These are phyloP conservation scores for Mycoemilia scoparia DNA, from an alignment of 192 early-diverging fungal genomes.

Conservation along the genomic window DNA sequence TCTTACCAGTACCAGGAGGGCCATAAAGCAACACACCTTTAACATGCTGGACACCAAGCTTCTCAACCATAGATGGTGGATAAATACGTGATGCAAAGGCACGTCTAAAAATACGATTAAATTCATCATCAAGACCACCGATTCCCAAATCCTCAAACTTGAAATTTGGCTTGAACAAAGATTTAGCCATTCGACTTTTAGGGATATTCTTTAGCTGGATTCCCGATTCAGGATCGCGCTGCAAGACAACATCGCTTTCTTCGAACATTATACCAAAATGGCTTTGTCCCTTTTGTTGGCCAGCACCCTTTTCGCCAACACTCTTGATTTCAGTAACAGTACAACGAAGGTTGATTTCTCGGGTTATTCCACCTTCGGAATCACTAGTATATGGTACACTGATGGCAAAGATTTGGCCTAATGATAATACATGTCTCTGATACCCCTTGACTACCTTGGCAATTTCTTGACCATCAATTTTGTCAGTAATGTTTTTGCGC, in stretches of 20 bases:
- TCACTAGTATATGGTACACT: background rate
- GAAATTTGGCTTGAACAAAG: constrained; percentile 82
- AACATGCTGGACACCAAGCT: constrained; percentile 93
- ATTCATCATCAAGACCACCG: constrained; percentile 89
- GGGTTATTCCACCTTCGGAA: constrained; percentile 9
- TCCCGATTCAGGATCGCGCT: constrained; percentile 48
- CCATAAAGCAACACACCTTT: constrained; percentile 84
- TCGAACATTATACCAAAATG: constrained; percentile 47
- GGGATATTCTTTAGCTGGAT: constrained; percentile 53
- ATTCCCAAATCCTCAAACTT: constrained; percentile 96
- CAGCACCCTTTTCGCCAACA: constrained; percentile 3
- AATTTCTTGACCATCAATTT: constrained; percentile 59
- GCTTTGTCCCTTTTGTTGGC: background rate
- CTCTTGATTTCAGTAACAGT: constrained; percentile 11
- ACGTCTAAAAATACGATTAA: constrained; percentile 84
- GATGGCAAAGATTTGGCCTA: too few relatives aligned
- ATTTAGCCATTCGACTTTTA: constrained; percentile 39
- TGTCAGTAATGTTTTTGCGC: constrained; percentile 29
- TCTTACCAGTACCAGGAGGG: constrained; percentile 95
- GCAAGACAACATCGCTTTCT: constrained; percentile 48
- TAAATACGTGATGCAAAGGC: constrained; percentile 97
- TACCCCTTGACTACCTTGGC: constrained; percentile 36
- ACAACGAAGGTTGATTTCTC: constrained; percentile 45
- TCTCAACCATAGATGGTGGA: constrained; percentile 78
- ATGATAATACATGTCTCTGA: too few relatives aligned